Base-by-base conservation (phyloP, 352 stramenopile species). In the Globisporangium irregulare region DNA sequence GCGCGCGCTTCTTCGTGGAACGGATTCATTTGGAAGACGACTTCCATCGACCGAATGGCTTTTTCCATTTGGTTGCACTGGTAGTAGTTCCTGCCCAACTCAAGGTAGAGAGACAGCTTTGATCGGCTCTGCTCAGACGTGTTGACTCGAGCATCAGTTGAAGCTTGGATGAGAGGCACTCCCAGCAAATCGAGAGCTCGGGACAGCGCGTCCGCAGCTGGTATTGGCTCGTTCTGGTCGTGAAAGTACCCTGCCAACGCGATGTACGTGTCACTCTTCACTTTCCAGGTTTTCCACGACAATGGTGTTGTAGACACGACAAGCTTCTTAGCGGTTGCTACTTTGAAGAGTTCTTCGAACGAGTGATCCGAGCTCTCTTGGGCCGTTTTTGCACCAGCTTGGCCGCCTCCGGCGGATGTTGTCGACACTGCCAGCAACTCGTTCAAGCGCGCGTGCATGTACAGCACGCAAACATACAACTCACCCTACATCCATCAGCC, bases 21-120 rank as follows among this genome's bases (percentile, higher is more conserved):
- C 34, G 71, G 75, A 53, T 86, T 77, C 48, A 91, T 74, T 41
- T 84, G 72, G 68, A 91, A 82, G 29, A 87, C 77, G 24, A 74
- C 78, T 73, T 91, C 82, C 77, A 92, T 89, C 55, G 83, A 75
- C 18, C 82, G 80, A 56, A 93, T 89, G 1, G 86, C 86, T 8
- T 77, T 78, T 64, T 92, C 82, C 86, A 93, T 92, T 55, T 91
- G 83, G 65, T 93, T 93, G 71, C 74, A 79, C 63, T 89, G 75
- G 68, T 90, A 92, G 57, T 83, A 90, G 20, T 83, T 86, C n/a
- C 61, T 62, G 14, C 74, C 83, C 22, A 93, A 76, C n/a, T 82
- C 75, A 10, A 86, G 9, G 54, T 91, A 89, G 59, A 91, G 56
- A 12, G 73, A 46, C 36, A 88, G 72, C 22, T 81, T 79, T 15